Evolutionary conservation across 1,284 basidiomycete species (phyloP).

Genomic region (Ceratobasidium theobromae): DNA sequence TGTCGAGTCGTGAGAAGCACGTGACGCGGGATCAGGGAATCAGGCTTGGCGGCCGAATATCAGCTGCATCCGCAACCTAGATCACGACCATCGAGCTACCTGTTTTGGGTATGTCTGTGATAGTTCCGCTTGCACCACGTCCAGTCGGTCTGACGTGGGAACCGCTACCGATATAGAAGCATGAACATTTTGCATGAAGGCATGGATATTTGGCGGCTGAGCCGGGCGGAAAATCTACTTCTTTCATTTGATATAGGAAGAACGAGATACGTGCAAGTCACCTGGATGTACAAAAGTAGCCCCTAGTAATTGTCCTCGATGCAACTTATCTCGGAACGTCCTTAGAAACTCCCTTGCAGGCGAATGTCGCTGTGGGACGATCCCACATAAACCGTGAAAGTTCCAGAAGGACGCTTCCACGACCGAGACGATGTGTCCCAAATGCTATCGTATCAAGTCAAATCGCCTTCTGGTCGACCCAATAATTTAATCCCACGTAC

Average conservation of each 20-base stretch:
- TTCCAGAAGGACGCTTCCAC: conserved; percentile 27
- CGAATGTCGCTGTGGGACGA: conserved; percentile 26
- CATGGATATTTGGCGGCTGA: too few species aligned
- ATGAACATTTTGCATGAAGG: too few species aligned
- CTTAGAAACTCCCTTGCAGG: conserved; percentile 24
- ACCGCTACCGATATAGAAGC: neutral
- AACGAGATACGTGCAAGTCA: neutral
- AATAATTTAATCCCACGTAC: neutral
- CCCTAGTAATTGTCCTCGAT: neutral
- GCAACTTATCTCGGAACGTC: neutral
- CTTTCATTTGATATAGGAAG: neutral
- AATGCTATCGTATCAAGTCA: conserved; percentile 1
- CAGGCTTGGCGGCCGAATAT: too few species aligned
- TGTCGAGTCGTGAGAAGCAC: too few species aligned
- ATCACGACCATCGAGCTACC: neutral
- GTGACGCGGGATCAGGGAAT: too few species aligned
- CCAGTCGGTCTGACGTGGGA: neutral
- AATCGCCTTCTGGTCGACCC: neutral
- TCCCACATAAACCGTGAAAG: conserved; percentile 26
- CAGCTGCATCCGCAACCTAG: neutral
- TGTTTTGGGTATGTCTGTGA: neutral
- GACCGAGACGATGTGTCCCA: conserved; percentile 27
- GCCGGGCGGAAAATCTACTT: too few species aligned
- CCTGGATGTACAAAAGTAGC: neutral
- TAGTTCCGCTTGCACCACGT: neutral